Evolutionary conservation across 2,329 filamentous ascomycete genomes (phyloP).

Genomic region (Pestalotiopsis sp.): DNA sequence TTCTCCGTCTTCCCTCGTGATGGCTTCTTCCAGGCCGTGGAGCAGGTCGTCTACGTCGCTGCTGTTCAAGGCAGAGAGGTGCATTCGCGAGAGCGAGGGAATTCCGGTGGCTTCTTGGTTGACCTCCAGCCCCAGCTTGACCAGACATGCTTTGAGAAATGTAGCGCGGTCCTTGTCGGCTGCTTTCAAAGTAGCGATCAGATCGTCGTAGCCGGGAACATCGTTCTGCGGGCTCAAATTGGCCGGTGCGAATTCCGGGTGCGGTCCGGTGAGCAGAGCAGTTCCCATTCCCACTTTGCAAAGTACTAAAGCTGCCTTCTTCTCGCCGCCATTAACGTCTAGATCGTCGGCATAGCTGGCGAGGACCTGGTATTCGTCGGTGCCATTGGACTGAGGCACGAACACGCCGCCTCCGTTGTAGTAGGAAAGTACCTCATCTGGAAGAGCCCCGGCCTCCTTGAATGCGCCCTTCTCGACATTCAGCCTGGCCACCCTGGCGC

Average conservation of each 20-base stretch:
- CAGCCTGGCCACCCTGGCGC: constrained; percentile 73
- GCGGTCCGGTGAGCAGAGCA: constrained; percentile 80
- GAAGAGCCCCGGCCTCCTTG: constrained; percentile 46
- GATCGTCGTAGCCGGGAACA: constrained; percentile 67
- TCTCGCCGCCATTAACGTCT: constrained; percentile 73
- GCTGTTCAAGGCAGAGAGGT: constrained; percentile 73
- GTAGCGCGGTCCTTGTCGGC: constrained; percentile 70
- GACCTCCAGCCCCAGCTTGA: constrained; percentile 80
- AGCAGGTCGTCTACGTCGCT: constrained; percentile 70
- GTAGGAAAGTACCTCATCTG: constrained; percentile 72
- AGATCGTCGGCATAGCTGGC: constrained; percentile 77
- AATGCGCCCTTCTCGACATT: constrained; percentile 65
- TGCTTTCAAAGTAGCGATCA: constrained; percentile 67
- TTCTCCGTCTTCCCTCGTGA: constrained; percentile 65
- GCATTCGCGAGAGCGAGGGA: constrained; percentile 79
- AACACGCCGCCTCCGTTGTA: constrained; percentile 96
- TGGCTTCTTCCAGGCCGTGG: constrained; percentile 65
- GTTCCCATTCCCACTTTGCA: constrained; percentile 81
- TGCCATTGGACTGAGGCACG: constrained; percentile 68
- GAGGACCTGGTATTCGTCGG: constrained; percentile 69
- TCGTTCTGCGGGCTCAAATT: constrained; percentile 73
- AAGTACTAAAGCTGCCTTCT: constrained; percentile 79
- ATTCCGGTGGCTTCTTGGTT: constrained; percentile 68
- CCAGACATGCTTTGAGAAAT: constrained; percentile 79
- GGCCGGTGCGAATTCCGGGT: constrained; percentile 88